Conservation (phyloP, 768 basidiomycete species). For the Podaxis carcinomalis region DNA sequence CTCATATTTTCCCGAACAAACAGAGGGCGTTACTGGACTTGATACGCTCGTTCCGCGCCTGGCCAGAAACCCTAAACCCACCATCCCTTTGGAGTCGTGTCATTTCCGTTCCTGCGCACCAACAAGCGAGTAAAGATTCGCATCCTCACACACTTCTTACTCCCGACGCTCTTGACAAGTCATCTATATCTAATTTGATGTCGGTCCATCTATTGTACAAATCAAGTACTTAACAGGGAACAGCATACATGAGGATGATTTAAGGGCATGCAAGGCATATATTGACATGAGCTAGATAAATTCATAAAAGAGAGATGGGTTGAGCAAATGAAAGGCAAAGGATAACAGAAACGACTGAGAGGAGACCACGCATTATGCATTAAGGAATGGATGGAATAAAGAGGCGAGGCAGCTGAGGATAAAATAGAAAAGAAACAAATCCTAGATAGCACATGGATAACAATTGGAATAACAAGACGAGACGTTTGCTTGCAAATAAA, state of each 20-base stretch:
- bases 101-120: neutral
- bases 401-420: neutral
- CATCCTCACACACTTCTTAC: neutral
- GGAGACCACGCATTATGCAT: neutral
- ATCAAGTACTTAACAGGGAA: neutral
- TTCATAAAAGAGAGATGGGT: constrained; percentile 14
- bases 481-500: constrained; percentile 2
- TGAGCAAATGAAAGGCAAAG: neutral
- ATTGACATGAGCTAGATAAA: constrained; percentile 12
- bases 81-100: neutral
- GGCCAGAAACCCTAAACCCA: neutral
- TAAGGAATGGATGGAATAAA: constrained; percentile 4
- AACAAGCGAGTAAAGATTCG: neutral
- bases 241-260: neutral
- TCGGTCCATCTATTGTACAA: neutral
- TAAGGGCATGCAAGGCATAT: constrained; percentile 3
- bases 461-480: constrained; percentile 5
- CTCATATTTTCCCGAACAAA: neutral
- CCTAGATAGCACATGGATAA: constrained; percentile 7
- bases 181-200: neutral
- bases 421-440: neutral
- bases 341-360: constrained; percentile 6
- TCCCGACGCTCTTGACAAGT: neutral
- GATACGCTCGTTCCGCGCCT: neutral
- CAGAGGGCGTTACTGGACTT: neutral